Base-by-base conservation (phyloP, 768 basidiomycete genomes). In the Hericium alpestre region DNA sequence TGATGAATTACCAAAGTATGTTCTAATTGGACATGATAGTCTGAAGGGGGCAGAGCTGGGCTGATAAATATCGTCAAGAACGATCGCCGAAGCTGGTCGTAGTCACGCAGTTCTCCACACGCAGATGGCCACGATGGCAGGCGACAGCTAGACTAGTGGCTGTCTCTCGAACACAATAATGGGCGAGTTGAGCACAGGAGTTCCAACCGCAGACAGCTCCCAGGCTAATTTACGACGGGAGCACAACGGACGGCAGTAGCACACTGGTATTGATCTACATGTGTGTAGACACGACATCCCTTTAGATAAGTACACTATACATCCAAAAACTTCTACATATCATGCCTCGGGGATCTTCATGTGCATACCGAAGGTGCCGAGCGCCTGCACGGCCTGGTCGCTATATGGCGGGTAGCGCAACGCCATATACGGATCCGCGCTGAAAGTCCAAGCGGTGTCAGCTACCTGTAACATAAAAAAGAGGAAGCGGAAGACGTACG, bases 351-450 rank as follows among this genome's bases (percentile, higher is more conserved):
- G 55, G 15, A 56, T 40, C 10, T 43, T 43, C 13, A 56, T 47
- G 32, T 20, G 43, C 55, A 56, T 27, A 15, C 56, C 56, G 50
- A 56, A 43, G 15, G 37, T 56, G 37, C 46, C 38, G 18, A 77
- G 65, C 55, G 71, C 57, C 2, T 67, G 67, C 10, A 72, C 53
- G 16, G 70, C 69, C 20, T 73, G 69, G 16, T 71, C 75, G 13
- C 66, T 76, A 62, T 84, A 83, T 1, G 83, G 83, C 16, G 83
- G 82, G 71, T 76, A 86, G 27, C 82, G 76, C 71, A 78, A 73
- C 4, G 70, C 67, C 46, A 83, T 63, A 50, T 80, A 65, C 37
- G 64, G 69, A 62, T 84, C 81, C 52, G 80, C 62, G 73, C 82
- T 82, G 54, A 10, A 20, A 12, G 54, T 23, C 5, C 9, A n/a